A percentile compares a stretch with the other conserved stretches of the same genome.
Conservation (phyloP, 164 flowering plant genomes). For the Hamamelis virginiana region DNA sequence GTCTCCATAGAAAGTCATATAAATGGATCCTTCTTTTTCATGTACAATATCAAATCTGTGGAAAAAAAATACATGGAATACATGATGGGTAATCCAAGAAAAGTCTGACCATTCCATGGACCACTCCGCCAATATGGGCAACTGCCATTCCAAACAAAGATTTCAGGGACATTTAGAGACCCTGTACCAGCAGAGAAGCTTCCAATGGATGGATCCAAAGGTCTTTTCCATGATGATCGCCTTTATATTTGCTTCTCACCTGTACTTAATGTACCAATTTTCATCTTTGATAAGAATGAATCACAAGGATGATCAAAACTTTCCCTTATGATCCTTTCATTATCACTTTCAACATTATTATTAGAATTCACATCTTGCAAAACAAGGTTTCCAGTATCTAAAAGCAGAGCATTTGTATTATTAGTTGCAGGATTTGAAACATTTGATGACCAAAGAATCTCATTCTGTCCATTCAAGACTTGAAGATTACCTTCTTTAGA, state of each 20-base stretch:
- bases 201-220: not conserved
- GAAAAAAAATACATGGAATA: too few relatives aligned
- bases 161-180: not conserved
- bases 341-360: not conserved
- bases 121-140: too few relatives aligned
- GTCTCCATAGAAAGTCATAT: too few relatives aligned
- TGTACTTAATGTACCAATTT: slow-evolving; percentile 25
- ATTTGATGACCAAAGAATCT: slow-evolving; percentile 32
- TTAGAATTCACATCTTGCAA: slow-evolving; percentile 8
- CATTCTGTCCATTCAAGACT: slow-evolving; percentile 21
- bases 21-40: too few relatives aligned
- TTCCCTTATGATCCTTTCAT: slow-evolving; percentile 22
- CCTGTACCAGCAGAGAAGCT: not conserved
- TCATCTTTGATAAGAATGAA: slow-evolving; percentile 10
- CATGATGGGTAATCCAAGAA: too few relatives aligned
- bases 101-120: too few relatives aligned
- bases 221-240: not conserved
- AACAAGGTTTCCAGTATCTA: slow-evolving; percentile 31
- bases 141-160: not conserved
- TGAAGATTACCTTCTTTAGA: slow-evolving; percentile 28
- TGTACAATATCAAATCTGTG: too few relatives aligned
- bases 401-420: slow-evolving; percentile 25
- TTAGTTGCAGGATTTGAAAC: slow-evolving; percentile 2
- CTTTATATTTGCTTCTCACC: slow-evolving; percentile 8
- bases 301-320: slow-evolving; percentile 26